Conservation (phyloP, 768 basidiomycete species). For the Mycena rosella region DNA sequence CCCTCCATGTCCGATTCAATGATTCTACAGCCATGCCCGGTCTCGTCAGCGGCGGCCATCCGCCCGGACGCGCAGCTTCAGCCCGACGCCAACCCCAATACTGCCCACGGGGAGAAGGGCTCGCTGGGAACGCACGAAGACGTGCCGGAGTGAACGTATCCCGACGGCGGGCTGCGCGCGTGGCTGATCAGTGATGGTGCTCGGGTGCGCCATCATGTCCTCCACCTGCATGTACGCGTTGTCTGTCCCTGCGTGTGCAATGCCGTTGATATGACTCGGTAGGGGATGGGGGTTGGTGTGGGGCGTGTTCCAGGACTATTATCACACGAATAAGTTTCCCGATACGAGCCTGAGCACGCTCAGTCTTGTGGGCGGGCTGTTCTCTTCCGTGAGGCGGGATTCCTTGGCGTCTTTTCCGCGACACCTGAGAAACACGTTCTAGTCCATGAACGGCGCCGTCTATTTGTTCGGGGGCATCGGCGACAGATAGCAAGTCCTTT, state of each 20-base stretch:
- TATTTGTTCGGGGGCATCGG: slow-evolving; percentile 48
- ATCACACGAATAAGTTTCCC: slow-evolving; percentile 40
- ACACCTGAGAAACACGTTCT: neutral
- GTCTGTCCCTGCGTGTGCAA: neutral
- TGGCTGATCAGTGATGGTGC: slow-evolving; percentile 50
- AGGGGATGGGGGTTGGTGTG: slow-evolving; percentile 43
- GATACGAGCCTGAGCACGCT: slow-evolving; percentile 34
- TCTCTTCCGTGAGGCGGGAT: slow-evolving; percentile 38
- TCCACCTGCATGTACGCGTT: slow-evolving; percentile 43
- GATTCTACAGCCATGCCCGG: slow-evolving; percentile 22
- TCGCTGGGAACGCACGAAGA: neutral
- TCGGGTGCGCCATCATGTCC: slow-evolving; percentile 47
- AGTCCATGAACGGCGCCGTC: slow-evolving; percentile 44
- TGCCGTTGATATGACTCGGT: neutral
- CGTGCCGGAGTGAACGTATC: slow-evolving; percentile 39
- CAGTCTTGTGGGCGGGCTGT: slow-evolving; percentile 43
- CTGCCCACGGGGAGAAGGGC: slow-evolving; percentile 17
- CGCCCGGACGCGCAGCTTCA: slow-evolving; percentile 25
- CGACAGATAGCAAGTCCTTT: slow-evolving; percentile 45
- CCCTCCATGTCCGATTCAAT: slow-evolving; percentile 30
- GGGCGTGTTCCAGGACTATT: slow-evolving; percentile 50
- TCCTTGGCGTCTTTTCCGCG: neutral
- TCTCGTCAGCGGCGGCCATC: slow-evolving; percentile 32
- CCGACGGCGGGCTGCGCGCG: slow-evolving; percentile 45
- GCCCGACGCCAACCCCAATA: neutral